Base-by-base conservation (phyloP, 768 basidiomycete species). In the Heimioporus sp. region DNA sequence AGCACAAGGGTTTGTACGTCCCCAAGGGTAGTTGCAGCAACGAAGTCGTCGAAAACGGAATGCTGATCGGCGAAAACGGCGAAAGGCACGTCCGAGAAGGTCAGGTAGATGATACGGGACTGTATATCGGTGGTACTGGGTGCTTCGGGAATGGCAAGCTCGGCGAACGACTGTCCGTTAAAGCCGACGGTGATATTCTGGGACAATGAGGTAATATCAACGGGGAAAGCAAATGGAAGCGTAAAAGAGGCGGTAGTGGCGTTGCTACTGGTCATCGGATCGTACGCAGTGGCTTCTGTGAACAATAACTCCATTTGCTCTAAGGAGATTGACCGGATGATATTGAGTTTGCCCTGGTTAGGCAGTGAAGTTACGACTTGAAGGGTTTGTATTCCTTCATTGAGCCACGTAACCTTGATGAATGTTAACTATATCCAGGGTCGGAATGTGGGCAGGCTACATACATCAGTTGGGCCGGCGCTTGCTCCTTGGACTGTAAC, bases 141-240 rank as follows among this genome's bases (percentile, higher is more conserved):
- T 2, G 73, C 76, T 49, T 78, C 77, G 0, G 86, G 85, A 41
- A 90, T 73, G 32, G 71, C 72, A 44, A 90, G 68, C 51, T 81
- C 73, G 13, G 85, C 86, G 51, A 89, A 84, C 7, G 77, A 68
- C 43, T 74, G 70, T 10, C 80, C 81, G 24, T 79, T 59, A 52
- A 73, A 76, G 12, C 76, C 78, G 43, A 82, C 70, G 6, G 74
- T 77, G 48, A 87, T 78, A 38, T 79, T 82, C 65, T 82, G 82
- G 46, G 80, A 76, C 39, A 89, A 64, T 2, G 82, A 72, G 3
- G 76, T 73, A 56, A 90, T 83, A 60, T 90, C 82, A 50, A 88
- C 53, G 0, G 87, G 84, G 72, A 90, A 88, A 15, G 66, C 75
- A 57, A 89, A 89, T 3, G 86, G 87, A 1, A 89, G 69, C 15